phyloP scores from a whole-genome alignment of 371 early-diverging fungal genomes.

The Mortierella sp. region DNA sequence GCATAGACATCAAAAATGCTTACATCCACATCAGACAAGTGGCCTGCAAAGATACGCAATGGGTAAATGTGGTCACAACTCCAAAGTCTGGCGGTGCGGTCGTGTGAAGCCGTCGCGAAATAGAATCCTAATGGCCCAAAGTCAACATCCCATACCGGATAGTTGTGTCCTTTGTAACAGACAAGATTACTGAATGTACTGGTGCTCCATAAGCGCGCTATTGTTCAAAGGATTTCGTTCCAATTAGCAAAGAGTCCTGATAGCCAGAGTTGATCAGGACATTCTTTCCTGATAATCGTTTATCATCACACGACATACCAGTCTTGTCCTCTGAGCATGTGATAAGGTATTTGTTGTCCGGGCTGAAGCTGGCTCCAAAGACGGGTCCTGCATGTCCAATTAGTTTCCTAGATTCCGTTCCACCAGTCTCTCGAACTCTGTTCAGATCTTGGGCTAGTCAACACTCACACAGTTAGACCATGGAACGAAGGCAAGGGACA shows the following conservation, averaged over 20 bases:
- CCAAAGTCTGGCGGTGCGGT: constrained; percentile 97
- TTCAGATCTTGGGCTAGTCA: constrained; percentile 61
- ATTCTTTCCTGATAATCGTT: too few species aligned
- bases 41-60: constrained; percentile 97
- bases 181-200: constrained; percentile 92
- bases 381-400: constrained; percentile 98
- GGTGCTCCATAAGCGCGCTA: constrained; percentile 96
- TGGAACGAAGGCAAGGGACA: neutral
- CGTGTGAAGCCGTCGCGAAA: constrained; percentile 98
- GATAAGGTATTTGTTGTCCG: constrained; percentile 88
- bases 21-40: constrained; percentile 98
- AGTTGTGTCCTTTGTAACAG: constrained; percentile 97
- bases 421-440: constrained; percentile 61
- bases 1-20: constrained; percentile 22
- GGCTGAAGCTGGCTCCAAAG: constrained; percentile 91
- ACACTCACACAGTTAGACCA: too few species aligned
- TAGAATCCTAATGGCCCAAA: constrained; percentile 93
- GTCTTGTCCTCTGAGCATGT: constrained; percentile 98
- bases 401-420: constrained; percentile 72
- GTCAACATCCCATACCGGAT: constrained; percentile 97
- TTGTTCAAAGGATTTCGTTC: neutral
- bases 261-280: too few species aligned
- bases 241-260: too few species aligned
- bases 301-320: constrained; percentile 58
- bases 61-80: constrained; percentile 95